Evolutionary conservation across 2,329 filamentous ascomycete genomes (phyloP).

Genomic region (Tricladium varicosporioides): DNA sequence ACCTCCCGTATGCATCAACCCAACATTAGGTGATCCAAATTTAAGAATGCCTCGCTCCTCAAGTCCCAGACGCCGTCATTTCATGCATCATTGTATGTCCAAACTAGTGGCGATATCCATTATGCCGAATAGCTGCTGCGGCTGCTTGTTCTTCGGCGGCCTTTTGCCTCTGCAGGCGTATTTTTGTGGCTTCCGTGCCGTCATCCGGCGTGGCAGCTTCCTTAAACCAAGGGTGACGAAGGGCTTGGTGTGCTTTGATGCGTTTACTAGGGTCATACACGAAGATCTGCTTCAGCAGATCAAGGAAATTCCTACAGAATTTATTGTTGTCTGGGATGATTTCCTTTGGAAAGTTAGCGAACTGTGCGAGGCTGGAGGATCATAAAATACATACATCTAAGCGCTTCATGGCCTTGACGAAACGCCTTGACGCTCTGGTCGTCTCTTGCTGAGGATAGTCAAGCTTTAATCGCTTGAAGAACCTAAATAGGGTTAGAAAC

Average conservation of each 20-base stretch:
- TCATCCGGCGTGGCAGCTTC: slow-evolving; percentile 62
- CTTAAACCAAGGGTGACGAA: slow-evolving; percentile 68
- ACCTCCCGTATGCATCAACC: slow-evolving; percentile 18
- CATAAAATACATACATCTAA: slow-evolving; percentile 50
- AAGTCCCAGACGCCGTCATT: slow-evolving; percentile 31
- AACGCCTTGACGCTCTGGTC: slow-evolving; percentile 61
- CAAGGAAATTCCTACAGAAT: slow-evolving; percentile 62
- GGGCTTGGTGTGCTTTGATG: slow-evolving; percentile 64
- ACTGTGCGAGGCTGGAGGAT: not conserved
- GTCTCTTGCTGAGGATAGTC: slow-evolving; percentile 65
- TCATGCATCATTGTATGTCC: slow-evolving; percentile 26
- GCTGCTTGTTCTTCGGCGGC: slow-evolving; percentile 18
- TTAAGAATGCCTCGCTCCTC: slow-evolving; percentile 23
- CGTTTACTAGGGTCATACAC: slow-evolving; percentile 64
- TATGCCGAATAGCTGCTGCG: slow-evolving; percentile 18
- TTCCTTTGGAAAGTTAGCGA: slow-evolving; percentile 46
- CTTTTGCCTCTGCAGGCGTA: slow-evolving; percentile 41
- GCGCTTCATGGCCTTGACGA: slow-evolving; percentile 71
- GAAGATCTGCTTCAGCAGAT: slow-evolving; percentile 65
- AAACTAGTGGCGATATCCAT: slow-evolving; percentile 29
- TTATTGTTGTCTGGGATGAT: slow-evolving; percentile 59
- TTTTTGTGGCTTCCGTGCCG: slow-evolving; percentile 66
- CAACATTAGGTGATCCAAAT: slow-evolving; percentile 18
- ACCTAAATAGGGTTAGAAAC: slow-evolving; percentile 47
- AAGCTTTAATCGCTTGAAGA: slow-evolving; percentile 64